These are phyloP conservation scores for Clonostachys rhizophaga DNA, from an alignment of 2,329 filamentous ascomycete genomes.

Conservation along the genomic window DNA sequence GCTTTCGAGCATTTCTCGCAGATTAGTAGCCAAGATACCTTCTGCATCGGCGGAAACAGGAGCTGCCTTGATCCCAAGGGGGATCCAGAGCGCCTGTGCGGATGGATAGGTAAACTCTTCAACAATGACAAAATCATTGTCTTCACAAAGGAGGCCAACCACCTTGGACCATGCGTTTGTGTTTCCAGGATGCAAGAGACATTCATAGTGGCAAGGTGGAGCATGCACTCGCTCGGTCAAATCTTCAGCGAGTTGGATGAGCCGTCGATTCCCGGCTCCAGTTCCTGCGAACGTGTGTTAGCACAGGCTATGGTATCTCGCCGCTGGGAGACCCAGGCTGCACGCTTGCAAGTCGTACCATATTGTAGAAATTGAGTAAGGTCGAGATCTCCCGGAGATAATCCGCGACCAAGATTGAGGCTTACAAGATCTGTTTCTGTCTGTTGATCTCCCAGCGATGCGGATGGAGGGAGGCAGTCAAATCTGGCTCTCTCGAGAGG, in stretches of 20 bases:
- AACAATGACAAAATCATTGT: constrained; percentile 16
- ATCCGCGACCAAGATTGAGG: constrained; percentile 3
- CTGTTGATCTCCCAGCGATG: not conserved
- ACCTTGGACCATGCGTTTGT: constrained; percentile 23
- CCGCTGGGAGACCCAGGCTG: too few relatives aligned
- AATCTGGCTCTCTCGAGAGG: constrained; percentile 10
- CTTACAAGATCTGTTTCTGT: not conserved
- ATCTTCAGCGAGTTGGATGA: constrained; percentile 7
- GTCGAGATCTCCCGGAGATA: constrained; percentile 5
- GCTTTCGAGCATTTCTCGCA: constrained; percentile 9
- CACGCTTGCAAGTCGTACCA: constrained; percentile 1
- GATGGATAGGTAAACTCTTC: constrained; percentile 23
- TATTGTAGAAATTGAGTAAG: constrained; percentile 10
- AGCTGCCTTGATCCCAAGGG: constrained; percentile 13
- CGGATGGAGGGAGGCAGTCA: constrained; percentile 4
- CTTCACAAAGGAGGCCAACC: constrained; percentile 18
- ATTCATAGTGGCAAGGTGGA: constrained; percentile 12
- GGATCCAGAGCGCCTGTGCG: constrained; percentile 20
- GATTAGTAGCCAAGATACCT: constrained; percentile 12
- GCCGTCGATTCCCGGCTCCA: constrained; percentile 9
- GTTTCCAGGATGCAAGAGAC: constrained; percentile 18
- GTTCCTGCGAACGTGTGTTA: constrained; percentile 2
- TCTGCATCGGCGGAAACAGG: constrained; percentile 16
- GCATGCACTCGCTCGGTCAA: constrained; percentile 12
- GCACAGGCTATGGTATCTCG: not conserved